Base-by-base conservation (phyloP, 495 filamentous ascomycete species). In the Daldinia concentrica region DNA sequence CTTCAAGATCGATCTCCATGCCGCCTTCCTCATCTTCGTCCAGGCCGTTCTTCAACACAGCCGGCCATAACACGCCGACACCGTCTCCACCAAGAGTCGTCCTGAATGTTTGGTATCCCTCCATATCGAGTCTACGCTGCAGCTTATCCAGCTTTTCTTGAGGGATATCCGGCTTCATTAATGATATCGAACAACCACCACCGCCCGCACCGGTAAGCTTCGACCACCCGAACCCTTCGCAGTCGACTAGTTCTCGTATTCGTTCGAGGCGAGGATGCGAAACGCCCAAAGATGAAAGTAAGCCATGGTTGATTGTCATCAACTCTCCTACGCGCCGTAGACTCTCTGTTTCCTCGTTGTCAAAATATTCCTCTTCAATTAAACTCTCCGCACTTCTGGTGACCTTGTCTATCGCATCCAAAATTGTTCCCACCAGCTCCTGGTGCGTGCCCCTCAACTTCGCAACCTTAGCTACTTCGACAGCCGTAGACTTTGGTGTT, bases 151-250 rank as follows among this genome's bases (percentile, higher is more conserved):
- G 70, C 62, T 81, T 86, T 51, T 87, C 82, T 32, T 68, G 43
- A 1, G 82, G 64, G 6, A 84, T 78, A 17, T 69, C 79, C 0
- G 93, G 92, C 64, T 90, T 92, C 41, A 98, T 83, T 5, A 99
- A 80, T 3, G 94, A 95, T 73, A 99, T 98, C 1, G 94, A 93
- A 78, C 95, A 97, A 1, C 95, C 95, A 41, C 95, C 95, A 4
- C 95, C 95, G 12, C 95, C 95, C 6, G 94, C 95, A 62, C 95
- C 95, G 1, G 95, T 99, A 54, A 99, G 86, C 77, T 99, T 99
- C 5, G 95, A 96, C 93, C 93, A 98, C 34, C 95, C 95, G 61
- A 97, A 90, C n/a, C 92, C 90, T 34, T 92, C 86, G 65, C 92
- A 88, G 71, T 98, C 95, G 55, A 98, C 92, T 17, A 99, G 84